phyloP scores from a whole-genome alignment of 768 basidiomycete species.

The Xanthoconium purpureum region DNA sequence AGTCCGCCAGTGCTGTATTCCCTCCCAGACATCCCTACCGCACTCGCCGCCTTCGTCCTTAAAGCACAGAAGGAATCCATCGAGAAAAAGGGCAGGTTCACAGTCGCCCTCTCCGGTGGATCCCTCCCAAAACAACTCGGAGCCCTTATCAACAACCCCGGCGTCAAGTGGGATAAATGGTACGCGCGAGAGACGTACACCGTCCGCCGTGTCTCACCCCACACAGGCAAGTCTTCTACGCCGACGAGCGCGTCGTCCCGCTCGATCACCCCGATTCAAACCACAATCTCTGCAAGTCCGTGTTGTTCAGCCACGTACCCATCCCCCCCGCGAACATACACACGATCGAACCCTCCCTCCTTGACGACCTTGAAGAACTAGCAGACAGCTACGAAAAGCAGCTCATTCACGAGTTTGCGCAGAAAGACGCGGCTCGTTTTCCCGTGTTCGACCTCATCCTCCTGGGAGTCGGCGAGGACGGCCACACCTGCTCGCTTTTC shows the following conservation, averaged over 20 bases:
- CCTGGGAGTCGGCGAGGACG: conserved; percentile 94
- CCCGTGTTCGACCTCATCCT: conserved; percentile 97
- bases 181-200: conserved; percentile 23
- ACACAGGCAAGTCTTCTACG: conserved; percentile 93
- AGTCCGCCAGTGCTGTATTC: conserved; percentile 68
- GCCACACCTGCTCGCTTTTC: conserved; percentile 98
- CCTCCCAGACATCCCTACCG: conserved; percentile 60
- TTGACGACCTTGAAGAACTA: conserved; percentile 77
- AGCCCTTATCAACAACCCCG: conserved; percentile 59
- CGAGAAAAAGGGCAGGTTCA: conserved; percentile 86
- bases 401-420: conserved; percentile 89
- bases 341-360: conserved; percentile 64
- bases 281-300: conserved; percentile 67
- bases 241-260: conserved; percentile 93
- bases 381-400: conserved; percentile 76
- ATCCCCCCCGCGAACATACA: conserved; percentile 79
- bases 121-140: conserved; percentile 81
- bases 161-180: conserved; percentile 94
- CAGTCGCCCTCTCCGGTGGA: conserved; percentile 91
- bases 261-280: conserved; percentile 93
- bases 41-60: conserved; percentile 78
- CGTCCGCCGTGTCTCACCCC: not conserved
- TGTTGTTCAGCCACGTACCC: conserved; percentile 79
- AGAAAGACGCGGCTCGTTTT: conserved; percentile 91
- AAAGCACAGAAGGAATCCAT: conserved; percentile 89